Base-by-base conservation (phyloP, 2,329 filamentous ascomycete species). In the Colletotrichum sp. region DNA sequence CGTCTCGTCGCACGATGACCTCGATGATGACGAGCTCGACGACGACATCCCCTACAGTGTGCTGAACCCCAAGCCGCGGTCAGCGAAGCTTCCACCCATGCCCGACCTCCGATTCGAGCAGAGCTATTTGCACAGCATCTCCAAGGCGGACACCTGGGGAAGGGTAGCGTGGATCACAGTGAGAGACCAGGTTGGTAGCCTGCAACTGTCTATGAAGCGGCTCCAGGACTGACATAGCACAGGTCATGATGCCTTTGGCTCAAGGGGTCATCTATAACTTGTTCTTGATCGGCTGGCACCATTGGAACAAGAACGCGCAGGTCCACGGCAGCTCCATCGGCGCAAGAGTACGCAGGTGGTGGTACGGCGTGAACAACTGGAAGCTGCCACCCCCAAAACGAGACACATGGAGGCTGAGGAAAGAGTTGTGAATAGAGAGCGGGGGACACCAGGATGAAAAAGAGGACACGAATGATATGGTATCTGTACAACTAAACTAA, bases 31-130 rank as follows among this genome's bases (percentile, higher is more conserved):
- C 33, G 90, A 92, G 65, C 71, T 73, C 21, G 72, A 74, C 34
- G 92, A 93, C 73, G 93, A 94, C 69, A 91, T 95, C 27, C 93
- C 93, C 15, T 87, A 92, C 75, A 93, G 90, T 76, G 88, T 93
- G 7, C 83, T 95, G 66, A 87, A 87, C 57, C 87, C 91, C 61
- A 83, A 87, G 69, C 85, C 85, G 66, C 87, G 86, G 62, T 79
- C 80, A 61, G 82, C 84, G 43, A 82, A 84, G 54, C 85, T 92
- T 69, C 90, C 89, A 34, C 90, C 91, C 11, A 90, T 98, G 80
- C 95, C 96, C 6, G 97, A 99, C 85, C 87, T 99, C 77, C 91
- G 97, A 57, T 98, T 98, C 85, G 97, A 99, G 86, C 97, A 99
- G 89, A 98, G 96, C 88, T 99, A 99, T 83, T 90, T 99, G 69